phyloP scores from a whole-genome alignment of 75 land plant genomes.

The Sequoiadendron giganteum region DNA sequence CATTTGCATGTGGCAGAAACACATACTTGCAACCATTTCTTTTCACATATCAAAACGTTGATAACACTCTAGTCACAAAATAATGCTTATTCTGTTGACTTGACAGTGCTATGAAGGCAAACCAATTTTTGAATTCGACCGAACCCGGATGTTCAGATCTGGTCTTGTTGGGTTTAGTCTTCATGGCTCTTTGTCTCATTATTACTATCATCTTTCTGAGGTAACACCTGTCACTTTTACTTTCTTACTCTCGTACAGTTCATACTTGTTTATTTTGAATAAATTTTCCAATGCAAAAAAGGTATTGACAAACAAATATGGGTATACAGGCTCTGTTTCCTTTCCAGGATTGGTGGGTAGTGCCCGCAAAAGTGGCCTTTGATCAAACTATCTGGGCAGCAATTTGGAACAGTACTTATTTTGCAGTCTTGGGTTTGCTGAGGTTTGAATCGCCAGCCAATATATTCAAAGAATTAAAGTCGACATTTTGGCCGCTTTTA shows the following conservation, averaged over 20 bases:
- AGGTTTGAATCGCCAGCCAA: constrained; percentile 78
- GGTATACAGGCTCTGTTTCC: constrained; percentile 78
- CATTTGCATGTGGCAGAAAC: background rate
- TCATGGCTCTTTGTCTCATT: constrained; percentile 92
- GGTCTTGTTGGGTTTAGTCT: constrained; percentile 87
- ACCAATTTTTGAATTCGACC: constrained; percentile 80
- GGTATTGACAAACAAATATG: background rate
- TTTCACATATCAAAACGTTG: background rate
- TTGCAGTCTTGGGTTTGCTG: constrained; percentile 58
- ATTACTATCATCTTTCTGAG: constrained; percentile 88
- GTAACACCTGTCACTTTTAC: constrained; percentile 23
- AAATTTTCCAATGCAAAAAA: background rate
- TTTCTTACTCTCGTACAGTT: background rate
- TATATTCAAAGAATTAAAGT: constrained; percentile 62
- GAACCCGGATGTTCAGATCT: constrained; percentile 81
- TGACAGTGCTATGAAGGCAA: constrained; percentile 90
- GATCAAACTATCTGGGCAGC: constrained; percentile 96
- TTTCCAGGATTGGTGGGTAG: constrained; percentile 96
- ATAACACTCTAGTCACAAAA: background rate
- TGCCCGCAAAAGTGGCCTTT: constrained; percentile 82
- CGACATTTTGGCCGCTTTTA: constrained; percentile 86
- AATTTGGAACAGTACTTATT: constrained; percentile 93
- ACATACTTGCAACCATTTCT: background rate
- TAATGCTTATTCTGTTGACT: background rate
- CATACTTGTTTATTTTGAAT: background rate